Evolutionary conservation across 352 stramenopile genomes (phyloP).

Genomic region (Phytopythium delawarense): DNA sequence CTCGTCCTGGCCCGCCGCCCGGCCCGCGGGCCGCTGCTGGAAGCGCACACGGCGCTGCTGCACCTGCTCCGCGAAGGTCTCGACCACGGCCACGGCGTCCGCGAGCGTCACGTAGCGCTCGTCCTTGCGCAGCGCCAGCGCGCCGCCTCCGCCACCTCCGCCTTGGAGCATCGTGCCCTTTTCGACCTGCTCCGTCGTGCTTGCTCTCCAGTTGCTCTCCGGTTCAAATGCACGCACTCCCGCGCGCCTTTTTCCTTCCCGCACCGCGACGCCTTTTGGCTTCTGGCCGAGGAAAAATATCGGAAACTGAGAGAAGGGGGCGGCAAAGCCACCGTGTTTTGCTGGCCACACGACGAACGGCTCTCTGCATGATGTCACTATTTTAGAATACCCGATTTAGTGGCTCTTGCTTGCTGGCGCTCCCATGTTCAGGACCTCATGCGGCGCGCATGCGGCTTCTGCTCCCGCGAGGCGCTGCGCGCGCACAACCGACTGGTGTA

Average conservation of each 20-base stretch:
- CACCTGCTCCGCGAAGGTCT: conserved; percentile 48
- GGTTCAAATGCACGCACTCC: background rate
- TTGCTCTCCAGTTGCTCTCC: background rate
- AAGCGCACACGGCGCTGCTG: conserved; percentile 52
- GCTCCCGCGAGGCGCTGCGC: conserved; percentile 40
- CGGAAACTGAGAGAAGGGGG: conserved; percentile 5
- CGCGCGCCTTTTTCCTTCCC: conserved; percentile 2
- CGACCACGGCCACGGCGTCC: conserved; percentile 55
- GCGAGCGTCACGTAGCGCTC: conserved; percentile 58
- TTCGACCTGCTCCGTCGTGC: too few species aligned
- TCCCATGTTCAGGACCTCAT: background rate
- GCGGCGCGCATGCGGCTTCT: conserved; percentile 45
- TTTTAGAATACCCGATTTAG: background rate
- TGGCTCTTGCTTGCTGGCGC: too few species aligned
- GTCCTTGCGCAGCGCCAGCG: conserved; percentile 42
- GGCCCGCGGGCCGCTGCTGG: conserved; percentile 23
- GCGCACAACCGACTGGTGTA: conserved; percentile 50
- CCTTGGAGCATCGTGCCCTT: background rate
- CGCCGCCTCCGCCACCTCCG: too few species aligned
- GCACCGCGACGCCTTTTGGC: conserved; percentile 45
- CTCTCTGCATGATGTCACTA: background rate
- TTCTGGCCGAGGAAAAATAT: background rate
- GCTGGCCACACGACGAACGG: background rate
- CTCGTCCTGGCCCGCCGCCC: background rate
- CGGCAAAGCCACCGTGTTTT: conserved; percentile 3